Base-by-base conservation (phyloP, 192 early-diverging fungal genomes). In the Coemansia sp. region DNA sequence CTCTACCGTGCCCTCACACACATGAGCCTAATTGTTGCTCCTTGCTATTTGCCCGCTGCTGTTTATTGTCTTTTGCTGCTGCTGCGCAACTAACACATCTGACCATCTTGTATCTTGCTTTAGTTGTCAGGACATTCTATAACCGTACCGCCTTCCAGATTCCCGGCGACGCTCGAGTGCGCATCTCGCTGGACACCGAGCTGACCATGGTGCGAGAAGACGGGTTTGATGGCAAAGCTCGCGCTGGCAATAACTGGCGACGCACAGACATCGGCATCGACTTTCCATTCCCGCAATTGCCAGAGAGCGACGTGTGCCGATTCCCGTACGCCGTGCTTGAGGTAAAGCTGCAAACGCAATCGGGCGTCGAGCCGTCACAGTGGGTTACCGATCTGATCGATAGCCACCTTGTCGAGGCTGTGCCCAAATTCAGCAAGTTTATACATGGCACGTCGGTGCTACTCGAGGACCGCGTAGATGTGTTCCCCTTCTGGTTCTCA, bases 81-180 rank as follows among this genome's bases (percentile, higher is more conserved):
- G 31, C 62, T 29, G 46, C 27, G 31, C 41, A 31, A 39, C 20
- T 27, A 67, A n/a, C 31, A 6, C 70, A 65, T 29, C 9, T 42
- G 19, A 27, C 34, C 61, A 19, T 27, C 22, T 13, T 12, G 64
- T 55, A 61, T 63, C 87, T 32, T 66, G 2, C 31, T 75, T 62
- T 82, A 82, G 86, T 93, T 5, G 78, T 97, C 69, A 87, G 97
- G 53, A 93, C 95, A 1, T 93, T 95, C 68, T 98, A 98, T 85
- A 97, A 97, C 80, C 91, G 98, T 64, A 97, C 95, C 12, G 96
- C 98, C 9, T 99, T 99, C 85, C 98, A 99, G 78, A 84, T 98
- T 24, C 98, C 98, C 5, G 95, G 93, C 22, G 96, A 99, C 83
- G 88, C 93, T 9, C 86, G 92, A 20, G 91, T 98, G 55, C 89